Evolutionary conservation across 2,329 filamentous ascomycete species (phyloP), one percentile per base, ranked within the genome.

Genomic region (Dactylellina leptospora): DNA sequence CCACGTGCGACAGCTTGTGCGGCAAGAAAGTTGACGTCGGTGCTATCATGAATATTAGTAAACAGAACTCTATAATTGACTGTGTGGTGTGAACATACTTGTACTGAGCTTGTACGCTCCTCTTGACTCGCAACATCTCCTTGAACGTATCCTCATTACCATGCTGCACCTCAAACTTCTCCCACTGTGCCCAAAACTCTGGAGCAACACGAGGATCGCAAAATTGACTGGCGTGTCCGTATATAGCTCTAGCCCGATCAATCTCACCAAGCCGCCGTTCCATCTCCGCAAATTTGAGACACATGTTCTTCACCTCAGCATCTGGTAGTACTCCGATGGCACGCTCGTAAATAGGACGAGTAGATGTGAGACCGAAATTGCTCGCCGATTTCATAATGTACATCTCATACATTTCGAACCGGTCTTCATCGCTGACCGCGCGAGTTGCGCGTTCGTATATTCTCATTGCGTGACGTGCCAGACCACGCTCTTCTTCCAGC

Each of bases 71-170:
- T 30, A 3, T 22, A 44, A 44, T 4, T 28, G 18, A 53, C 11
- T 45, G 18, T 23, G 36, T 47, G 51, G 45, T 36, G 10, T 40
- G 38, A 47, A 81, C 83, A 78, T 84, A 87, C 85, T 97, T 97
- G 84, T 96, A 99, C 82, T 97, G 91, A 58, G 95, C 93, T 80
- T 97, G 92, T 10, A 99, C 95, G 80, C 92, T 96, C 79, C 95
- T 85, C 84, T 97, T 99, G 83, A 99, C 92, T 27, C 95, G 89
- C 74, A 97, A 84, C 95, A 99, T 99, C 80, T 99, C 95, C 83
- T 96, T 97, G 85, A 96, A 99, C 0, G 96, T 99, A 80, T 99
- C 95, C 80, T 99, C 96, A 81, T 99, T 99, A 75, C 95, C 95
- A 78, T 99, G 95, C 79, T 96, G 90, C 20, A 97, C 92, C 81